Evolutionary conservation across 768 basidiomycete species (phyloP).

Genomic region (Exidia glandulosa): DNA sequence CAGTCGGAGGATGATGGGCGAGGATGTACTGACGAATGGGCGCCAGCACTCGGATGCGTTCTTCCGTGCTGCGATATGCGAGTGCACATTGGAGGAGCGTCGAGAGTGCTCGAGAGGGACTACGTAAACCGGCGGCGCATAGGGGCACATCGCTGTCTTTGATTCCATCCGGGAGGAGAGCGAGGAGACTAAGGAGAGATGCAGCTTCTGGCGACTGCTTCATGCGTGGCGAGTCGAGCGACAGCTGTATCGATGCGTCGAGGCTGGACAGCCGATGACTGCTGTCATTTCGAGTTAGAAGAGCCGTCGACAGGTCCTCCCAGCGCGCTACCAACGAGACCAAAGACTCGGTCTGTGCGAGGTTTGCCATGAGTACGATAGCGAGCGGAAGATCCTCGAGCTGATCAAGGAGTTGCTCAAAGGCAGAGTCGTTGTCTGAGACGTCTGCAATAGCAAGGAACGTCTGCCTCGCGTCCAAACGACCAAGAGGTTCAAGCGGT

Average conservation of each 20-base stretch:
- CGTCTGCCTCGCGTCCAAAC: background rate
- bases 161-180: background rate
- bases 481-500: background rate
- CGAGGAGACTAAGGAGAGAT: background rate
- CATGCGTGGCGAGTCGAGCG: background rate
- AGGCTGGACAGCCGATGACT: background rate
- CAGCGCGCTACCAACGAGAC: background rate
- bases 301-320: background rate
- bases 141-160: slow-evolving; percentile 9
- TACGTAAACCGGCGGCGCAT: too few species aligned
- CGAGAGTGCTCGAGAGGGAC: background rate
- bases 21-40: background rate
- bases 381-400: background rate
- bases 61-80: background rate
- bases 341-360: background rate
- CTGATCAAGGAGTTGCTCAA: background rate
- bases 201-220: background rate
- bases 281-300: background rate
- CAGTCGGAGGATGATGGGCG: background rate
- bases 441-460: background rate
- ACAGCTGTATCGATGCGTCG: background rate
- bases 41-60: background rate
- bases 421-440: background rate
- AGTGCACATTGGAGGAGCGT: background rate
- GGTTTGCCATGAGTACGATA: background rate